Evolutionary conservation across 2,329 filamentous ascomycete genomes (phyloP), one percentile per base, ranked within the genome.

Genomic region (Apiospora aurea): DNA sequence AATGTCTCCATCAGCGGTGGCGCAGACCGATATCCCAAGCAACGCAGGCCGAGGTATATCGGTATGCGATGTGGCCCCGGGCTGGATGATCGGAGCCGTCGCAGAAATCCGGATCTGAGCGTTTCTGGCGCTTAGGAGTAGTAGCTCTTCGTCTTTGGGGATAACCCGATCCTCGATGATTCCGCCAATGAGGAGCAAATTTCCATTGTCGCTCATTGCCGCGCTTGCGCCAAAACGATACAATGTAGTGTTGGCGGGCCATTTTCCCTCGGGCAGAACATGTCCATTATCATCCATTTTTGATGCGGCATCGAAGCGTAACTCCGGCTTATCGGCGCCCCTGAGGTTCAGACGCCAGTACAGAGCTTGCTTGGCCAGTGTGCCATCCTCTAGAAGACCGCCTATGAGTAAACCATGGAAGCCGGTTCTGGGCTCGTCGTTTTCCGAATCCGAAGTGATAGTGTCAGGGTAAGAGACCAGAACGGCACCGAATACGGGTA

Each of bases 331-430:
- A 24, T 75, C 74, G 24, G 76, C 43, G 66, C 69, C 57, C 29
- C 75, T 67, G 5, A 80, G 26, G 11, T 69, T 57, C 69, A 92
- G 78, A 64, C 81, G 83, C 93, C 94, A 97, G 69, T 84, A 82
- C 84, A 92, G 92, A 18, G 91, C 84, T 72, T 91, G 88, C 57
- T 87, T 83, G 26, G 90, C 82, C 18, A 97, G 84, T 11, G 87
- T 84, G 3, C 92, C 93, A 78, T 92, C 87, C 51, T 82, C 82
- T 29, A 86, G 85, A 77, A 97, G 91, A 0, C 95, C 95, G 24
- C 95, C 95, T 24, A 90, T 84, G 1, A 96, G 76, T 1, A 96
- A 80, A 0, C 95, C 95, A 61, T 81, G 76, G 71, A 86, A 87
- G 5, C 74, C 78, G 61, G 80, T 73, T 64, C 34, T 71, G 11